Conservation (phyloP, 1,284 basidiomycete genomes). For the Ustilago tritici region DNA sequence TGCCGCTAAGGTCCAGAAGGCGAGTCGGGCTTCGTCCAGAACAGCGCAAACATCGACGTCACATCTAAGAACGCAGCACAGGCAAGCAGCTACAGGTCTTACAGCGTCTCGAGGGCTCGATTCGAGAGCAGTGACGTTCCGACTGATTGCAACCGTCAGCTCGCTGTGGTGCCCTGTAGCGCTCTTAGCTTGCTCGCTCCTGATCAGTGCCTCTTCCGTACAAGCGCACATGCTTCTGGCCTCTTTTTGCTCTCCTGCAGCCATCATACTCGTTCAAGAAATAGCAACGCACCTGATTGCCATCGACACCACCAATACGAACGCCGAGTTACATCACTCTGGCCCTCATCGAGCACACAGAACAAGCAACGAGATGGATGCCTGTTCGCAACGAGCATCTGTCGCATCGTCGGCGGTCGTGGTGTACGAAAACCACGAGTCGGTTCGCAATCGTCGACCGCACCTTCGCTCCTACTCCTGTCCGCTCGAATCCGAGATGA, state of each 20-base stretch:
- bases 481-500: constrained; percentile 23
- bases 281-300: neutral
- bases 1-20: neutral
- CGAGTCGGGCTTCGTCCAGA: neutral
- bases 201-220: neutral
- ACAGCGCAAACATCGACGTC: neutral
- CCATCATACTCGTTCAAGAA: constrained; percentile 10
- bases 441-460: constrained; percentile 14
- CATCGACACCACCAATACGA: neutral
- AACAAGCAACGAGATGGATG: neutral
- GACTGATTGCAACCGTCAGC: neutral
- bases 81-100: neutral
- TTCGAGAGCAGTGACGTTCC: neutral
- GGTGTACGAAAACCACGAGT: neutral
- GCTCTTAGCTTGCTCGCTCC: constrained; percentile 4
- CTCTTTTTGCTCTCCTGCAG: constrained; percentile 18
- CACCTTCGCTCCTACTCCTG: constrained; percentile 25
- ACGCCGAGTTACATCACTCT: neutral
- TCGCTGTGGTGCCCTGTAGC: constrained; percentile 20
- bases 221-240: constrained; percentile 12
- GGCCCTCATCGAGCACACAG: neutral
- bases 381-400: constrained; percentile 8
- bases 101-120: neutral
- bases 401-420: constrained; percentile 14
- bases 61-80: neutral